Conservation (phyloP, 2,329 filamentous ascomycete species). For the Fusarium albosuccineum region DNA sequence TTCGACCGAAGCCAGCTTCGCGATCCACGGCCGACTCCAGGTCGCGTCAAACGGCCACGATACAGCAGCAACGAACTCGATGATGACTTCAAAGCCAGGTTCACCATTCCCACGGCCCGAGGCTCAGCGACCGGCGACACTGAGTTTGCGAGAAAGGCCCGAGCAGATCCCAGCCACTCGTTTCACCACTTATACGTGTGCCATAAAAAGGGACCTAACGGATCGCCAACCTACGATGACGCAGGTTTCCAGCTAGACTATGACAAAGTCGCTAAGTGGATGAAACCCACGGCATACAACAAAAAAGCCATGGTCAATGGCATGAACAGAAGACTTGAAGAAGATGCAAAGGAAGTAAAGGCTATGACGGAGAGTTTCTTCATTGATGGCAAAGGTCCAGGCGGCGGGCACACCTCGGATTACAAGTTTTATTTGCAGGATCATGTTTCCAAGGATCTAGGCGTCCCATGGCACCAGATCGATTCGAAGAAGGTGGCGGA, state of each 20-base stretch:
- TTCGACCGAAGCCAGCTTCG: constrained; percentile 31
- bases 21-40: constrained; percentile 29
- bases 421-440: constrained; percentile 12
- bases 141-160: neutral
- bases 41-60: constrained; percentile 21
- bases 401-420: neutral
- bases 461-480: constrained; percentile 35
- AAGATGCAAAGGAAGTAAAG: neutral
- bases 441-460: constrained; percentile 35
- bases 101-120: constrained; percentile 23
- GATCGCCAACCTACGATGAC: constrained; percentile 28
- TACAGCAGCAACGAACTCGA: neutral
- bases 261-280: constrained; percentile 27
- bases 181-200: constrained; percentile 33
- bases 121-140: neutral
- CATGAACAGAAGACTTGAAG: constrained; percentile 13
- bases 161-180: neutral
- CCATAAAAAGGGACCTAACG: constrained; percentile 32
- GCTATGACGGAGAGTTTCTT: constrained; percentile 20
- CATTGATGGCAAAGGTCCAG: constrained; percentile 4
- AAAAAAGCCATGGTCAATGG: constrained; percentile 20
- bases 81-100: constrained; percentile 25
- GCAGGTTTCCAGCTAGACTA: constrained; percentile 39
- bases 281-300: constrained; percentile 30
- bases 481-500: constrained; percentile 4